Percentiles rank a stretch among this genome's conserved stretches.
Conservation (phyloP, 2,329 filamentous ascomycete genomes). For the Tolypocladium inflatum region DNA sequence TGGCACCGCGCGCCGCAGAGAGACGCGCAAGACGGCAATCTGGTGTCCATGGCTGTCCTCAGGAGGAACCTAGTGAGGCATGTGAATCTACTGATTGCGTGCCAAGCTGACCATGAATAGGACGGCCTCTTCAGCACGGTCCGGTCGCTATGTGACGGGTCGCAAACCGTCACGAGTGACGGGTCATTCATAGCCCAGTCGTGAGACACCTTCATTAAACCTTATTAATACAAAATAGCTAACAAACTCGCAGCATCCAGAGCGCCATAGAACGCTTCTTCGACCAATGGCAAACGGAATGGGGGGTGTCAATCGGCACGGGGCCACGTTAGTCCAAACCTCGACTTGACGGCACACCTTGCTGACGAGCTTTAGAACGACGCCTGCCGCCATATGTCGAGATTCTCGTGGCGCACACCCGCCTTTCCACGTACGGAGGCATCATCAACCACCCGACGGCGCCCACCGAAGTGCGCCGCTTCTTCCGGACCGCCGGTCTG, state of each 20-base stretch:
- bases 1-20: slow-evolving; percentile 58
- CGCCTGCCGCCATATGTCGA: slow-evolving; percentile 64
- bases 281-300: slow-evolving; percentile 53
- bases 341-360: not conserved
- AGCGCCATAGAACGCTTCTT: slow-evolving; percentile 57
- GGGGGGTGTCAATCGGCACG: slow-evolving; percentile 47
- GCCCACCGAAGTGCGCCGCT: slow-evolving; percentile 59
- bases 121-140: slow-evolving; percentile 48
- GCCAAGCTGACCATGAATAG: slow-evolving; percentile 17
- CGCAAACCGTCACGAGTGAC: slow-evolving; percentile 35
- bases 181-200: slow-evolving; percentile 45
- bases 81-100: not conserved
- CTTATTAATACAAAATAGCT: not conserved
- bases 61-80: slow-evolving; percentile 51
- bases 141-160: slow-evolving; percentile 49
- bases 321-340: slow-evolving; percentile 23
- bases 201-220: slow-evolving; percentile 4
- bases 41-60: slow-evolving; percentile 62
- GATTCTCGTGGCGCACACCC: slow-evolving; percentile 63
- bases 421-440: slow-evolving; percentile 63
- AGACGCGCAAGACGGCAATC: slow-evolving; percentile 59
- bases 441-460: slow-evolving; percentile 69
- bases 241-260: slow-evolving; percentile 29
- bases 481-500: slow-evolving; percentile 62
- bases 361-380: slow-evolving; percentile 17